phyloP scores from a whole-genome alignment of 805 yeast species.

The Kregervanrija delftensis region DNA sequence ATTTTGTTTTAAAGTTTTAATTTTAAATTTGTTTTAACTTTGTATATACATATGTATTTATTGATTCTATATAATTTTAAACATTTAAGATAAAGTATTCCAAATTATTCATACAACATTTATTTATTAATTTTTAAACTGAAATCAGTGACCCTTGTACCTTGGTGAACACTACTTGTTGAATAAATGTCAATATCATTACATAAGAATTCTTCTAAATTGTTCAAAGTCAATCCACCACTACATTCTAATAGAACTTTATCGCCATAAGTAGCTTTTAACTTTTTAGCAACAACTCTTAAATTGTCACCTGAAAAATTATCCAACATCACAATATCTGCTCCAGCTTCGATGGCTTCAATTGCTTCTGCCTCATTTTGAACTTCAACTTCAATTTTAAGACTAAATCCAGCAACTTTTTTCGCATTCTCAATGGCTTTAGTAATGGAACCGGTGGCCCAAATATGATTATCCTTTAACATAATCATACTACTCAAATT shows the following conservation, averaged over 20 bases:
- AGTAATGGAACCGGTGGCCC: constrained; percentile 90
- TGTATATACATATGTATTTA: too few relatives aligned
- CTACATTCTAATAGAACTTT: constrained; percentile 71
- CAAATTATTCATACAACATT: neutral
- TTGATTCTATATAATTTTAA: too few relatives aligned
- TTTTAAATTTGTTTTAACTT: too few relatives aligned
- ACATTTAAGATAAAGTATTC: neutral
- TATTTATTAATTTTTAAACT: constrained; percentile 56
- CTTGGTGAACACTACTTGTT: constrained; percentile 89
- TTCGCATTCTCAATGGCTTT: constrained; percentile 74
- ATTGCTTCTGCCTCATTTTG: constrained; percentile 78
- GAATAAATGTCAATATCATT: constrained; percentile 84
- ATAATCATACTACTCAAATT: constrained; percentile 92
- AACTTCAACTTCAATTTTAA: constrained; percentile 90
- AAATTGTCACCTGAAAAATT: constrained; percentile 69
- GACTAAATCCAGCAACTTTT: constrained; percentile 77
- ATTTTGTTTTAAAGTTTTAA: neutral
- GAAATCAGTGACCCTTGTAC: constrained; percentile 76
- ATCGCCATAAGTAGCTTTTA: constrained; percentile 52
- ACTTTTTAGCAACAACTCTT: constrained; percentile 52
- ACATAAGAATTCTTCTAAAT: constrained; percentile 59
- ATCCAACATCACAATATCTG: constrained; percentile 92
- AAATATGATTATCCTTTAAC: constrained; percentile 91
- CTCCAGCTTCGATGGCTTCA: constrained; percentile 93
- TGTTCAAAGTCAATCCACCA: constrained; percentile 77